These are phyloP conservation scores for Solanum tacnaense DNA, from an alignment of 257 asterid species.

Conservation along the genomic window DNA sequence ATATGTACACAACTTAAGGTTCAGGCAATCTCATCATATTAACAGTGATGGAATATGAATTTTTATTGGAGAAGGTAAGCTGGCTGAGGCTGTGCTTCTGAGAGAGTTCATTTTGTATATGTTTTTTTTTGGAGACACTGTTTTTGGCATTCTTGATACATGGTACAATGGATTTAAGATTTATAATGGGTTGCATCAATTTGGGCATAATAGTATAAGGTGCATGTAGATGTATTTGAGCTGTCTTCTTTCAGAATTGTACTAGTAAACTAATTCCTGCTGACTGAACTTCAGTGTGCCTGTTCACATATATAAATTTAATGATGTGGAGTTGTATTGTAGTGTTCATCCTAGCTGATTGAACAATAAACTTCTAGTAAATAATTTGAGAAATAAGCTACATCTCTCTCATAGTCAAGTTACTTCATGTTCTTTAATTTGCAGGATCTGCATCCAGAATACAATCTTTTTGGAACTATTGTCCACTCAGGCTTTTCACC, in stretches of 20 bases:
- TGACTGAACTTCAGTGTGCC: neutral
- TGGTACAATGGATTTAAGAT: neutral
- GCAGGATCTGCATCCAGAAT: constrained; percentile 87
- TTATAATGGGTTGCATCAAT: neutral
- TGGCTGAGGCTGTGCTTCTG: neutral
- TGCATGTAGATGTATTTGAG: neutral
- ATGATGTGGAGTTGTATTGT: neutral
- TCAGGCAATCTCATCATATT: neutral
- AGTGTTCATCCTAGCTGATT: neutral
- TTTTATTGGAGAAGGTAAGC: neutral
- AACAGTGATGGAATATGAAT: neutral
- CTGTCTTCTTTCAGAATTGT: neutral
- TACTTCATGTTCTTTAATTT: constrained; percentile 12
- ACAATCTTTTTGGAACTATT: constrained; percentile 84
- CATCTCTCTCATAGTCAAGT: neutral
- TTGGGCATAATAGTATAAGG: neutral
- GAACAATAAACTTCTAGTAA: neutral
- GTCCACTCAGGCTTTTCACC: constrained; percentile 97
- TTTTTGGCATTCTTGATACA: neutral
- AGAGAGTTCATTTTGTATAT: neutral
- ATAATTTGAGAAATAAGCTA: neutral
- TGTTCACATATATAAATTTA: neutral
- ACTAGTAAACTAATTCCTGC: neutral
- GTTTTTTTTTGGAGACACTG: neutral
- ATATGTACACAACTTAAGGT: neutral